Evolutionary conservation across 768 basidiomycete species (phyloP).

Genomic region (Tubosaeta sp.): DNA sequence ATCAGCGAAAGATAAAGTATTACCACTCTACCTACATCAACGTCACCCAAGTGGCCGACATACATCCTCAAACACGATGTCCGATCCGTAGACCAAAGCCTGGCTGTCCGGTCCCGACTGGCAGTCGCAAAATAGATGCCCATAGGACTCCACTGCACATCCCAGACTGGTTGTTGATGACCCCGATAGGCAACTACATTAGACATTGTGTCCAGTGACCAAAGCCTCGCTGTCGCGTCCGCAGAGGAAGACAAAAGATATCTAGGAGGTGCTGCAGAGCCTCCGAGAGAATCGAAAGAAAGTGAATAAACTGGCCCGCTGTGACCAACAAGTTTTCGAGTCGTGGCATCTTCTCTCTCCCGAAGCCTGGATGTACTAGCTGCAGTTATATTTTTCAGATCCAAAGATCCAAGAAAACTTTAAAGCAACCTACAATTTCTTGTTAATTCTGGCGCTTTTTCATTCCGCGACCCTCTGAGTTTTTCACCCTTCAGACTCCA

Average conservation of each 20-base stretch:
- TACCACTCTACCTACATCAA: slow-evolving; percentile 68
- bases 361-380: slow-evolving; percentile 55
- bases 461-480: slow-evolving; percentile 69
- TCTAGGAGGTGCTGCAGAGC: slow-evolving; percentile 80
- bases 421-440: slow-evolving; percentile 57
- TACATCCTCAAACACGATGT: slow-evolving; percentile 84
- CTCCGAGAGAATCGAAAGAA: slow-evolving; percentile 87
- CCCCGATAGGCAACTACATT: slow-evolving; percentile 93
- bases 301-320: slow-evolving; percentile 95
- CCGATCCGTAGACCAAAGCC: slow-evolving; percentile 95
- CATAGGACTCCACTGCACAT: slow-evolving; percentile 97
- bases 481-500: slow-evolving; percentile 96
- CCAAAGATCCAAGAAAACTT: neutral
- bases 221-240: slow-evolving; percentile 85
- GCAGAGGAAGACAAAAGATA: slow-evolving; percentile 90
- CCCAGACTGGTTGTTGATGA: slow-evolving; percentile 98
- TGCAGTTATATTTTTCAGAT: slow-evolving; percentile 26
- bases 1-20: slow-evolving; percentile 1
- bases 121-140: slow-evolving; percentile 98
- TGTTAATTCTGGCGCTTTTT: slow-evolving; percentile 62
- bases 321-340: slow-evolving; percentile 95
- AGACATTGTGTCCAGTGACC: slow-evolving; percentile 93
- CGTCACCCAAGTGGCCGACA: slow-evolving; percentile 94
- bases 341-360: slow-evolving; percentile 74
- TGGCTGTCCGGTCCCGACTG: slow-evolving; percentile 89